phyloP scores from a whole-genome alignment of 345 rosid genomes.

The rapeseed (Brassica napus) region DNA sequence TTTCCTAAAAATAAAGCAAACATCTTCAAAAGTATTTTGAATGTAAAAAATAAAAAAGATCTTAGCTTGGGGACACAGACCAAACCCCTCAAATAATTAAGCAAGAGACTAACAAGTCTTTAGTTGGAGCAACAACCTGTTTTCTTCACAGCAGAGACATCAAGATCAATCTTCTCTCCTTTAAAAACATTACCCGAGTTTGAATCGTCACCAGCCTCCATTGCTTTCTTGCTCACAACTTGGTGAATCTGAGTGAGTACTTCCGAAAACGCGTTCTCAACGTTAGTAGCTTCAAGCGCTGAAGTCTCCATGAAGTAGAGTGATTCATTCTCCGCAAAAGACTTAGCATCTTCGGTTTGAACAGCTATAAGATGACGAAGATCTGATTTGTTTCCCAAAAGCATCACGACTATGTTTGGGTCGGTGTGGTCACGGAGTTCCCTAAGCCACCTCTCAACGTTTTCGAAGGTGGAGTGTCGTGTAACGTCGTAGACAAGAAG shows the following conservation, averaged over 20 bases:
- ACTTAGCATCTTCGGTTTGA: conserved; percentile 77
- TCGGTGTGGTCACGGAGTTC: conserved; percentile 93
- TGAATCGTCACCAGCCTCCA: conserved; percentile 65
- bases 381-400: conserved; percentile 85
- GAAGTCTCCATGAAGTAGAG: conserved; percentile 94
- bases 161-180: conserved; percentile 90
- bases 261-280: conserved; percentile 86
- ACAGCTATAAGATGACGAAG: conserved; percentile 93
- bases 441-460: conserved; percentile 91
- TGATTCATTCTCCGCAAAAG: conserved; percentile 78
- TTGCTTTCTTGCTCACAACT: conserved; percentile 84
- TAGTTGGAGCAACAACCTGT: conserved; percentile 88
- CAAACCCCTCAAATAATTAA: background rate
- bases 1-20: background rate
- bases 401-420: conserved; percentile 92
- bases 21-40: background rate
- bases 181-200: conserved; percentile 53
- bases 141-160: conserved; percentile 87
- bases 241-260: conserved; percentile 84
- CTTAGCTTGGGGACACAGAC: background rate
- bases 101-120: conserved; percentile 13
- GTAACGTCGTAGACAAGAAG: conserved; percentile 86
- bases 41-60: background rate
- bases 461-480: conserved; percentile 84
- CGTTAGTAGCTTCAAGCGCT: conserved; percentile 84